A percentile compares a stretch with the other conserved stretches of the same genome.
Conservation (phyloP, 2,329 filamentous ascomycete genomes). For the Arthrobotrys conoides region DNA sequence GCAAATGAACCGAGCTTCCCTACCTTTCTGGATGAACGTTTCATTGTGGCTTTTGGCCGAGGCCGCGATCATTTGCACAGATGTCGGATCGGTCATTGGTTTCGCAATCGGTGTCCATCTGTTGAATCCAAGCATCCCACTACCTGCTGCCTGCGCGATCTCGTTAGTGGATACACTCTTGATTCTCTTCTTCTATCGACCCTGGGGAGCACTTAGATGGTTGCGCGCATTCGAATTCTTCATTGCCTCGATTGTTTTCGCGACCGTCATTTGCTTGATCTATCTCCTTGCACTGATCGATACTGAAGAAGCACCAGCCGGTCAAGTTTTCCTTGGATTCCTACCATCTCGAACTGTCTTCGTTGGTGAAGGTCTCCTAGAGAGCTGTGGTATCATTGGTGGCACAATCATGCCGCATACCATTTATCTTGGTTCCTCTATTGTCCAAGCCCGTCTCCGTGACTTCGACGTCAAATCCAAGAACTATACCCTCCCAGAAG, state of each 20-base stretch:
- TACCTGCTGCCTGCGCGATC: constrained; percentile 73
- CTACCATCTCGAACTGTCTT: constrained; percentile 72
- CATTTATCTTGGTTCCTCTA: constrained; percentile 73
- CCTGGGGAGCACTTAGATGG: constrained; percentile 71
- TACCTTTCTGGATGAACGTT: constrained; percentile 77
- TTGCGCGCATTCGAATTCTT: constrained; percentile 72
- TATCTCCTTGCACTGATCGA: constrained; percentile 72
- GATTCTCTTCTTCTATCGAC: constrained; percentile 73
- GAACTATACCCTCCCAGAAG: constrained; percentile 57
- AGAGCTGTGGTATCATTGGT: constrained; percentile 71
- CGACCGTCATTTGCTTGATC: constrained; percentile 73
- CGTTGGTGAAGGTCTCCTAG: constrained; percentile 71
- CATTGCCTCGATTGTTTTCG: constrained; percentile 72
- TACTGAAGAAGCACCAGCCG: constrained; percentile 64
- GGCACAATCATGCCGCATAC: constrained; percentile 75
- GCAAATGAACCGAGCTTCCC: constrained; percentile 76
- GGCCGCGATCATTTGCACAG: constrained; percentile 78
- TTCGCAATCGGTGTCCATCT: constrained; percentile 73
- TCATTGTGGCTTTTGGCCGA: constrained; percentile 76
- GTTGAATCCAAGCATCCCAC: constrained; percentile 70
- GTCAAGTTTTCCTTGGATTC: constrained; percentile 72
- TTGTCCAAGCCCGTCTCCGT: constrained; percentile 72
- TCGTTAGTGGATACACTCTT: constrained; percentile 73
- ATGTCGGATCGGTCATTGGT: constrained; percentile 75
- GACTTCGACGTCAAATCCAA: constrained; percentile 68